phyloP scores from a whole-genome alignment of 1,139 yeast genomes.

The Zygotorulaspora mrakii region DNA sequence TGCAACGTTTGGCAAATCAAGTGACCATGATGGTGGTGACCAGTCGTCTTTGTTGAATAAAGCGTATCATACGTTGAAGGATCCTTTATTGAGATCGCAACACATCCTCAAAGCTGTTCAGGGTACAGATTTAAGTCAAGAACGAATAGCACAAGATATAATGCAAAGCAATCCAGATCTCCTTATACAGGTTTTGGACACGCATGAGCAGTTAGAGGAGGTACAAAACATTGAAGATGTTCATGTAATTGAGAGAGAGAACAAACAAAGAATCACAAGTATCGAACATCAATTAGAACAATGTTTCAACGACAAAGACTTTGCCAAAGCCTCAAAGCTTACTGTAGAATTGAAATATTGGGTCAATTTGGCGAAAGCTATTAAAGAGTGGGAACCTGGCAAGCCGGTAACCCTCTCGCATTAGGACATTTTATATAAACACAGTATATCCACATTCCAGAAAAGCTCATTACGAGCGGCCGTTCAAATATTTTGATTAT shows the following conservation, averaged over 20 bases:
- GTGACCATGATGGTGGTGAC: conserved; percentile 29
- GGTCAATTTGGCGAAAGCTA: conserved; percentile 70
- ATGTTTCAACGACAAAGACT: conserved; percentile 39
- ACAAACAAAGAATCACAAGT: conserved; percentile 48
- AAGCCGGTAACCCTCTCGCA: conserved; percentile 62
- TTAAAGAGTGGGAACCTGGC: conserved; percentile 76
- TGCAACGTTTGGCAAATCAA: conserved; percentile 16
- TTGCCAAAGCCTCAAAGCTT: conserved; percentile 53
- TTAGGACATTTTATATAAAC: conserved; percentile 25
- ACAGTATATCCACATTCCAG: background rate
- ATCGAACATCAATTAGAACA: conserved; percentile 38
- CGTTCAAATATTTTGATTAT: too few species aligned
- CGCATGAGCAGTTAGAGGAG: conserved; percentile 71
- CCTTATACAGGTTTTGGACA: conserved; percentile 71
- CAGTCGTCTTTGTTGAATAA: conserved; percentile 53
- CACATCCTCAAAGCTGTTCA: conserved; percentile 45
- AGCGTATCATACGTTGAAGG: conserved; percentile 66
- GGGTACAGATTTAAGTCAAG: conserved; percentile 45
- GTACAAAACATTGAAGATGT: conserved; percentile 58
- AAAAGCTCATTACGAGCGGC: too few species aligned
- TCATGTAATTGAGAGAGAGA: conserved; percentile 50
- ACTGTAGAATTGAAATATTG: conserved; percentile 79
- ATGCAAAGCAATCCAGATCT: conserved; percentile 51
- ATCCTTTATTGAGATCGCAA: conserved; percentile 69
- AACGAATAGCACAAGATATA: conserved; percentile 33